Conservation (phyloP, 2,329 filamentous ascomycete genomes). For the Thelonectria rubi region DNA sequence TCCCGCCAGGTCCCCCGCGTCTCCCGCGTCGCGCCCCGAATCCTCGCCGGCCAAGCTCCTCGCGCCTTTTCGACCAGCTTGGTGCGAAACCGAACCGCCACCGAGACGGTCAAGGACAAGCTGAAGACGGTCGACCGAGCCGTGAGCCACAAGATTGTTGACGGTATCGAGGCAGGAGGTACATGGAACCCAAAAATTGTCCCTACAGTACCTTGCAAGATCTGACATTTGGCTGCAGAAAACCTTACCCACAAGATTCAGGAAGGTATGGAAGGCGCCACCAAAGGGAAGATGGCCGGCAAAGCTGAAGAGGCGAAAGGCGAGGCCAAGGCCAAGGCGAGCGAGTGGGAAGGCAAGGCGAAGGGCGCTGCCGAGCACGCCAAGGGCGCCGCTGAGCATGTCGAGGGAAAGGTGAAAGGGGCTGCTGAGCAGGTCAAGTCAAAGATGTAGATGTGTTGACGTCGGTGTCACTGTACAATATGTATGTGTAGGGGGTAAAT, state of each 20-base stretch:
- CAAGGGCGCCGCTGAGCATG: constrained; percentile 54
- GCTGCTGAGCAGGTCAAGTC: constrained; percentile 52
- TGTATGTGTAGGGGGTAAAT: no score
- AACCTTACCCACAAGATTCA: constrained; percentile 59
- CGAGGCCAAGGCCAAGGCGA: constrained; percentile 50
- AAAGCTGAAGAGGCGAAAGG: constrained; percentile 50
- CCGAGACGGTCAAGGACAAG: constrained; percentile 67
- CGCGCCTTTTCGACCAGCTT: constrained; percentile 62
- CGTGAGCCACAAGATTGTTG: constrained; percentile 69
- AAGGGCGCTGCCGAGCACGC: constrained; percentile 55
- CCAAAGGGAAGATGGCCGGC: constrained; percentile 44
- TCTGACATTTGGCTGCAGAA: constrained; percentile 42
- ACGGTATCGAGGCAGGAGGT: constrained; percentile 67
- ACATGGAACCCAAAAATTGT: no score
- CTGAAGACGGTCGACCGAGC: constrained; percentile 67
- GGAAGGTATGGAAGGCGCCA: constrained; percentile 50
- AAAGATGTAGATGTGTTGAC: constrained; percentile 36
- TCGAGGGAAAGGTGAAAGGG: constrained; percentile 54
- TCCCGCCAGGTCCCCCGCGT: constrained; percentile 55
- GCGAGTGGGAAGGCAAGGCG: constrained; percentile 53
- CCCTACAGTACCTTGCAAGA: constrained; percentile 17
- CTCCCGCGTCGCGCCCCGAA: constrained; percentile 50
- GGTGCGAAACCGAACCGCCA: constrained; percentile 56
- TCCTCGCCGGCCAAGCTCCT: constrained; percentile 51
- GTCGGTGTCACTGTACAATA: not conserved